These are phyloP conservation scores for Kodamaea alishanica DNA, from an alignment of 1,139 yeast genomes.

Conservation along the genomic window DNA sequence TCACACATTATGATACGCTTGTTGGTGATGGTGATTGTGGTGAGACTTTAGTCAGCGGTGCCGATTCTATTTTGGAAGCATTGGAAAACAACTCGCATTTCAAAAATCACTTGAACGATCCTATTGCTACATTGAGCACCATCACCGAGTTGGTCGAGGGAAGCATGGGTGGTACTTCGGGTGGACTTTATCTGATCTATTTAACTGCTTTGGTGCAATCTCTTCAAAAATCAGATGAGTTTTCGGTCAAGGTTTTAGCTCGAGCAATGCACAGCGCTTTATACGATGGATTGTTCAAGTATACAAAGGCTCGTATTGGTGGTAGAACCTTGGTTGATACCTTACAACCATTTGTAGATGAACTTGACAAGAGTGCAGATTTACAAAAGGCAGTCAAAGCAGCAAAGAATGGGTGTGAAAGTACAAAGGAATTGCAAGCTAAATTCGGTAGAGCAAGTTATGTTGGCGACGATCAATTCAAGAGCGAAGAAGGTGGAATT, in stretches of 20 bases:
- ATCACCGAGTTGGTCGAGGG: slow-evolving; percentile 70
- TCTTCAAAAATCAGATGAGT: slow-evolving; percentile 30
- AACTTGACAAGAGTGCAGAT: slow-evolving; percentile 48
- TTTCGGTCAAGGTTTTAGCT: slow-evolving; percentile 19
- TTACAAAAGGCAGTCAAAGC: slow-evolving; percentile 59
- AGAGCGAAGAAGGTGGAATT: slow-evolving; percentile 50
- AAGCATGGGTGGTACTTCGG: slow-evolving; percentile 96
- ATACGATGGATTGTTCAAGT: slow-evolving; percentile 60
- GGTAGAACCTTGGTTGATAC: slow-evolving; percentile 89
- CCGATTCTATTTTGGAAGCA: slow-evolving; percentile 61
- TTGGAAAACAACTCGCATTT: slow-evolving; percentile 34
- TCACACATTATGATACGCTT: slow-evolving; percentile 79
- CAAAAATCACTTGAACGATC: slow-evolving; percentile 46
- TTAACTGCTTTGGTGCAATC: slow-evolving; percentile 57
- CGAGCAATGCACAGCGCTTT: slow-evolving; percentile 46
- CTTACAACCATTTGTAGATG: slow-evolving; percentile 76
- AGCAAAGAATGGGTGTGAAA: slow-evolving; percentile 72
- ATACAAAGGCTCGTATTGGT: slow-evolving; percentile 87
- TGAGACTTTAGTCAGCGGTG: slow-evolving; percentile 81
- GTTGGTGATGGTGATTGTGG: slow-evolving; percentile 99
- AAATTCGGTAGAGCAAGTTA: slow-evolving; percentile 93
- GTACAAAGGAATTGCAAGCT: slow-evolving; percentile 71
- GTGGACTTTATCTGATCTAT: slow-evolving; percentile 85
- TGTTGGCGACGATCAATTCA: slow-evolving; percentile 60
- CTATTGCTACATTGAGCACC: slow-evolving; percentile 44